Evolutionary conservation across 176 grass and related monocot genomes (phyloP), one percentile per base, ranked within the genome.

Genomic region (Thinopyrum elongatum): DNA sequence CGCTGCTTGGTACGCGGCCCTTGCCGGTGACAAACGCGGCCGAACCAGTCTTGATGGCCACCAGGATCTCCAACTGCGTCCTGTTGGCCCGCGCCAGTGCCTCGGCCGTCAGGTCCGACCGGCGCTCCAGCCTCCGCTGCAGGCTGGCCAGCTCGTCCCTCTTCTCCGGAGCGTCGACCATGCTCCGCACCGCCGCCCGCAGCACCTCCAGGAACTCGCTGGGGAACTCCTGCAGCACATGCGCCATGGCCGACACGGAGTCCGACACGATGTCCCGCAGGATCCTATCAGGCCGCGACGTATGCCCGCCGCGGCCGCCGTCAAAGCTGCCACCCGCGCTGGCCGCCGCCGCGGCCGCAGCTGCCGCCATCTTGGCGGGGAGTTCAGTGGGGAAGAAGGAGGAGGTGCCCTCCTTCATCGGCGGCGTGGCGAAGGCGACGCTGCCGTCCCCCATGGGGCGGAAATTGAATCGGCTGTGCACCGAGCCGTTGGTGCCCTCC

Each of bases 401-500:
- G 23, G 90, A 71, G 6, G 89, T 77, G 23, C 89, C 91, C 3
- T 91, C 90, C 65, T 91, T 91, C 30, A 82, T 66, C 38, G 78
- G 89, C 57, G 65, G 41, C 38, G 86, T 77, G 83, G 92, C 88
- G 76, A 99, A 99, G 51, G 94, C 92, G 25, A 99, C 91, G 73
- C 88, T 95, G 75, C 96, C 94, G 79, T 99, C 97, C 21, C 97
- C 97, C 68, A 97, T 90, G 22, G 97, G 97, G 51, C 90, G 90
- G 28, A 91, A 91, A 34, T 97, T 99, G 89, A 99, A 99, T 2
- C 93, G 74, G 87, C 97, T 99, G 84, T 99, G 97, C 17, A 99
- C 97, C 2, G 97, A 99, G 51, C 97, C 97, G 82, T 99, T 99
- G 21, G 94, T 99, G 19, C 97, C 97, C 87, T 99, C 97, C 15